These are phyloP conservation scores for Coriaria nepalensis DNA, from an alignment of 306 rosid genomes.

Conservation along the genomic window DNA sequence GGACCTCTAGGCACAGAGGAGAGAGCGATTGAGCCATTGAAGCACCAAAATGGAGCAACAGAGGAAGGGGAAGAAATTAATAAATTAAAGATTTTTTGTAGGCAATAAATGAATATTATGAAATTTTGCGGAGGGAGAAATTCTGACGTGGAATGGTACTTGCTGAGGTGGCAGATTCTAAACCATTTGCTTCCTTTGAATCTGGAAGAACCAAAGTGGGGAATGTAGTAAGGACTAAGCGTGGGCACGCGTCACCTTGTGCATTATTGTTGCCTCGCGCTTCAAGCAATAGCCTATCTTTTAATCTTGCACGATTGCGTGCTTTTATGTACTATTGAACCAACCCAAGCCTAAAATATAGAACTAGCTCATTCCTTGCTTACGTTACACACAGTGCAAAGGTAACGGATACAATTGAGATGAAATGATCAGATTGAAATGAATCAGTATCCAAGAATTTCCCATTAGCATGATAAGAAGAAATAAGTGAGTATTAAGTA, in stretches of 20 bases:
- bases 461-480: no score
- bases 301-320: no score
- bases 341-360: no score
- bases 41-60: background rate
- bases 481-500: no score
- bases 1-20: constrained; percentile 52
- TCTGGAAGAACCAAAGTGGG: constrained; percentile 15
- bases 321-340: no score
- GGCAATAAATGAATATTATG: constrained; percentile 8
- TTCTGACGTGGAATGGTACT: constrained; percentile 21
- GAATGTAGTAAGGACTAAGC: constrained; percentile 5
- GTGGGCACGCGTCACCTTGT: constrained; percentile 26
- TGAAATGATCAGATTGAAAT: no score
- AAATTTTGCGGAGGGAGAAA: constrained; percentile 42
- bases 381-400: no score
- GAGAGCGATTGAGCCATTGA: constrained; percentile 59
- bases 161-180: constrained; percentile 53
- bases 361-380: no score
- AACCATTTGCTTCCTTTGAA: constrained; percentile 33
- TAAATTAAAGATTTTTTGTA: constrained; percentile 7
- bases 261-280: constrained; percentile 23
- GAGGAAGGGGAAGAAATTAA: background rate
- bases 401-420: no score
- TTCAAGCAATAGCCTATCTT: background rate
- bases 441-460: no score